Evolutionary conservation across 257 asterid genomes (phyloP), one percentile per base, ranked within the genome.

Genomic region (Capsicum rhomboideum): DNA sequence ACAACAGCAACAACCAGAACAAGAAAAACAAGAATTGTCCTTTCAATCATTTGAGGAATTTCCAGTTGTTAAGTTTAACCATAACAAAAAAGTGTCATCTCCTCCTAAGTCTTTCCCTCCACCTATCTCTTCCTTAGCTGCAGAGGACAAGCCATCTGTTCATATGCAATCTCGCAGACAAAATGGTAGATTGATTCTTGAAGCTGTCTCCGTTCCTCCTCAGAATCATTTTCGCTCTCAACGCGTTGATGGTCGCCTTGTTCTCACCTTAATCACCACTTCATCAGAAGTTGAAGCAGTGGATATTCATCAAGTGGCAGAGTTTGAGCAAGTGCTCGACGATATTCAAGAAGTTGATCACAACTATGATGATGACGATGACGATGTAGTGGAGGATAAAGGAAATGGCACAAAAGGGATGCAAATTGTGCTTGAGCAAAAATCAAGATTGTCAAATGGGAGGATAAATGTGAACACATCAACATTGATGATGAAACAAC

Each of bases 111-210:
- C 97, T 14, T 91, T 93, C 34, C 99, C 99, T 4, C 99, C 99
- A 10, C 97, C 95, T 9, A 88, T 96, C 9, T 92, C 92, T 10
- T 94, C 97, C 46, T 85, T 92, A 79, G 84, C 93, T 63, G 86
- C 44, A 49, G 81, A 86, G 52, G 50, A 87, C 72, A 94, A 94
- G 12, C 82, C 86, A 14, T 84, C 97, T 4, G 88, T 93, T 14
- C 95, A 87, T 79, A 85, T 96, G 91, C 93, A 89, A 16, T 87
- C 98, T 4, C 93, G 71, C 86, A 84, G 98, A 21, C 90, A 86
- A 69, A 87, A 92, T 37, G 99, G 98, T 0, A 84, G 98, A 88
- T 84, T 96, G 68, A 92, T 94, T 63, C 90, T 96, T 12, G 97
- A 96, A 88, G 99, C 97, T 0, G 92, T 96, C 44, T 85, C 95